These are phyloP conservation scores for Phaseolus coccineus DNA, from an alignment of 331 rosid species.

Conservation along the genomic window DNA sequence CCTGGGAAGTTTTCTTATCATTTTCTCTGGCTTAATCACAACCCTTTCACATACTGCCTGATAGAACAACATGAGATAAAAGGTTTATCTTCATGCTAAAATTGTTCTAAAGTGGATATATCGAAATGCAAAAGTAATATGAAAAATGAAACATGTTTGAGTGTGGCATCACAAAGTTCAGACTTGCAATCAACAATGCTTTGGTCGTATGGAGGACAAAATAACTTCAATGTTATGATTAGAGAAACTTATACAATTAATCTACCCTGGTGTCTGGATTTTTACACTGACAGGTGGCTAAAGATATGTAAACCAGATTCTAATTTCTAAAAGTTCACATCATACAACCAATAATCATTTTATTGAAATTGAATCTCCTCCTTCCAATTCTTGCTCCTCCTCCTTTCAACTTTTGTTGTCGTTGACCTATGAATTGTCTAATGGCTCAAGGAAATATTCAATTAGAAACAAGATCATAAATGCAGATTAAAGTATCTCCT, in stretches of 20 bases:
- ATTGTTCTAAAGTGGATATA: conserved; percentile 4
- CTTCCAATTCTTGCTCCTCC: background rate
- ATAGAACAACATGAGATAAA: background rate
- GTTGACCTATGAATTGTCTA: conserved; percentile 22
- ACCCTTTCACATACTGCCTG: conserved; percentile 81
- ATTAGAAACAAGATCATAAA: conserved; percentile 13
- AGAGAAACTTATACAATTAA: background rate
- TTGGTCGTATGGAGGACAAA: background rate
- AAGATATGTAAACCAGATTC: background rate
- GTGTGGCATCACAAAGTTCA: background rate
- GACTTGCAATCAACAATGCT: background rate
- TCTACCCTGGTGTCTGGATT: background rate
- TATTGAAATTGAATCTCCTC: background rate
- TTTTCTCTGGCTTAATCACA: conserved; percentile 73
- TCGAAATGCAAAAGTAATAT: conserved; percentile 27
- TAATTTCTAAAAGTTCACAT: background rate
- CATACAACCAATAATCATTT: conserved; percentile 7
- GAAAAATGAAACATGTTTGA: conserved; percentile 24
- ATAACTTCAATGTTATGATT: background rate
- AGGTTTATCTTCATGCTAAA: conserved; percentile 17
- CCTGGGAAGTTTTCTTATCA: conserved; percentile 78
- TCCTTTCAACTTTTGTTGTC: background rate
- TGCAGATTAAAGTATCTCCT: background rate
- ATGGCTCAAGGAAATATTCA: conserved; percentile 18
- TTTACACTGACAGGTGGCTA: background rate